Conservation (phyloP, 805 yeast genomes). For the Metschnikowia cubensis region DNA sequence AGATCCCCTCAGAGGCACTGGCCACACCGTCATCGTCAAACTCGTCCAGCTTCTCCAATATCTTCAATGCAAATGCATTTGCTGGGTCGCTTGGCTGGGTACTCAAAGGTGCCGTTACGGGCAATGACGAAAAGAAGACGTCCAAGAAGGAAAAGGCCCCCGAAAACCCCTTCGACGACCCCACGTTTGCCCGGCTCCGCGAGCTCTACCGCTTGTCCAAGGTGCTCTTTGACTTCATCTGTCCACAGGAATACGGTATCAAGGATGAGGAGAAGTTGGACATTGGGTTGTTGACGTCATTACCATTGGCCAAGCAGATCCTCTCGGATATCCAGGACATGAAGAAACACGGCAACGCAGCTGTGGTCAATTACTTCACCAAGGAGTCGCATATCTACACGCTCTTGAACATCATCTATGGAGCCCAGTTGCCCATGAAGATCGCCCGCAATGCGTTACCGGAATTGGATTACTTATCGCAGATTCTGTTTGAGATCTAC, state of each 20-base stretch:
- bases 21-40: conserved; percentile 19
- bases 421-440: conserved; percentile 90
- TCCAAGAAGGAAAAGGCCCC: conserved; percentile 15
- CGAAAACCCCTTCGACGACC: conserved; percentile 63
- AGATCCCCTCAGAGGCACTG: conserved; percentile 44
- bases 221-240: conserved; percentile 91
- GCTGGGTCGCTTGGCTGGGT: conserved; percentile 79
- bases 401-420: conserved; percentile 82
- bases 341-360: conserved; percentile 75
- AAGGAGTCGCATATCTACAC: conserved; percentile 97
- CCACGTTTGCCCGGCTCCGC: conserved; percentile 72
- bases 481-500: conserved; percentile 88
- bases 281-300: conserved; percentile 88
- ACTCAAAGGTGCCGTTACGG: conserved; percentile 39
- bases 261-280: conserved; percentile 93
- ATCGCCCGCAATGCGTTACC: conserved; percentile 94
- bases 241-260: conserved; percentile 98
- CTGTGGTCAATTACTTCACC: conserved; percentile 86
- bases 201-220: conserved; percentile 88
- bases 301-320: conserved; percentile 89
- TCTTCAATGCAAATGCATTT: conserved; percentile 25
- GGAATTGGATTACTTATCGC: conserved; percentile 92
- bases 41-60: conserved; percentile 20
- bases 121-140: conserved; percentile 14
- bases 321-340: conserved; percentile 75